Percentiles rank a stretch among this genome's conserved stretches.
phyloP scores from a whole-genome alignment of 2,329 filamentous ascomycete species.

The Diaporthe vexans region DNA sequence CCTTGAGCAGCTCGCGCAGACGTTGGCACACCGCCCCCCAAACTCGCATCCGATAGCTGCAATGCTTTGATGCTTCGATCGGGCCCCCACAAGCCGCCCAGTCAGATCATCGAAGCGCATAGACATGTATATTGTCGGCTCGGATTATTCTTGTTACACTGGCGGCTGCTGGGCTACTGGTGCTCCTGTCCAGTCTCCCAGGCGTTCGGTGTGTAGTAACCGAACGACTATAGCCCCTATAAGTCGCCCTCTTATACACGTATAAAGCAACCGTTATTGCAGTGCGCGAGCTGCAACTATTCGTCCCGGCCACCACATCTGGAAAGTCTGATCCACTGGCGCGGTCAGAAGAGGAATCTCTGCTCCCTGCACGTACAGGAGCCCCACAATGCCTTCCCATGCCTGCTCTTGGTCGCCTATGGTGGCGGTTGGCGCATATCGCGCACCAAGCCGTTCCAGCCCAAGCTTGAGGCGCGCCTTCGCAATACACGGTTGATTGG shows the following conservation, averaged over 20 bases:
- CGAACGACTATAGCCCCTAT: slow-evolving; percentile 33
- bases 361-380: slow-evolving; percentile 30
- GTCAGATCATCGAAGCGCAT: slow-evolving; percentile 5
- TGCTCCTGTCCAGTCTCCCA: slow-evolving; percentile 18
- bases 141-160: neutral
- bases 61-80: neutral
- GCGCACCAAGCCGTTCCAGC: slow-evolving; percentile 28
- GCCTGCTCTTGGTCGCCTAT: slow-evolving; percentile 19
- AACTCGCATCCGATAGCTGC: slow-evolving; percentile 14
- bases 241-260: slow-evolving; percentile 31
- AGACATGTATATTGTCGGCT: neutral
- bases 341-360: slow-evolving; percentile 16
- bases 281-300: slow-evolving; percentile 27
- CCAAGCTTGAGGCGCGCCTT: slow-evolving; percentile 4
- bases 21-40: slow-evolving; percentile 25
- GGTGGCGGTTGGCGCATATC: slow-evolving; percentile 37
- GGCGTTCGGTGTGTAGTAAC: slow-evolving; percentile 26
- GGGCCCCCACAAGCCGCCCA: slow-evolving; percentile 17
- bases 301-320: slow-evolving; percentile 34
- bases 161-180: slow-evolving; percentile 1
- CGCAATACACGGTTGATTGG: slow-evolving; percentile 18
- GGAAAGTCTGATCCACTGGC: slow-evolving; percentile 25
- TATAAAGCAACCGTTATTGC: slow-evolving; percentile 38
- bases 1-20: slow-evolving; percentile 23
- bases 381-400: slow-evolving; percentile 34